phyloP scores from a whole-genome alignment of 352 stramenopile species.

The Globisporangium radiosum region DNA sequence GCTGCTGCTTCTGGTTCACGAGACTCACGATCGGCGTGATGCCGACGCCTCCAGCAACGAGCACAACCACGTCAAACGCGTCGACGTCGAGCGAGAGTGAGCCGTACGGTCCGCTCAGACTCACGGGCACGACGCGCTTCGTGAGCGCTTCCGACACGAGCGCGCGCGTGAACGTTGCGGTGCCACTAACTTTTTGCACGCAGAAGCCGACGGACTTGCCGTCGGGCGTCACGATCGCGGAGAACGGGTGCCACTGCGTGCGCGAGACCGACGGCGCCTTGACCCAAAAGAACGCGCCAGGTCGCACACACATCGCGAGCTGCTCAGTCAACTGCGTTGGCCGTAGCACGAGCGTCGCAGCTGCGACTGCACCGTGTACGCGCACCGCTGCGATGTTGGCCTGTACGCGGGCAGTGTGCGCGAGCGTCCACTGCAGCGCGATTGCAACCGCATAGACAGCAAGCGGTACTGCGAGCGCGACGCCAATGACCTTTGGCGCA shows the following conservation, averaged over 20 bases:
- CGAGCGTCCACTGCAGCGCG: constrained; percentile 39
- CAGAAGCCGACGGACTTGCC: constrained; percentile 78
- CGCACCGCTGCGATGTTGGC: constrained; percentile 18
- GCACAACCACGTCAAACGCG: constrained; percentile 54
- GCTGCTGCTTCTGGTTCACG: constrained; percentile 60
- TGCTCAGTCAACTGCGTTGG: constrained; percentile 46
- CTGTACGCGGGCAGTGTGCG: constrained; percentile 7
- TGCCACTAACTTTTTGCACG: constrained; percentile 45
- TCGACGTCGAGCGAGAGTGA: constrained; percentile 57
- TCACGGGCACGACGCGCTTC: constrained; percentile 37
- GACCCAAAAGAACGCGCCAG: constrained; percentile 76
- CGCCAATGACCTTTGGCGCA: constrained; percentile 39
- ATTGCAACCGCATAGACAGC: constrained; percentile 52
- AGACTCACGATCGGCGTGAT: constrained; percentile 74
- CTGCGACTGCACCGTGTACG: constrained; percentile 27
- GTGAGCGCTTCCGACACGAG: constrained; percentile 37
- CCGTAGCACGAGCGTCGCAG: constrained; percentile 55
- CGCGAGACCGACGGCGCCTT: constrained; percentile 53
- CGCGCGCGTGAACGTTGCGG: constrained; percentile 39
- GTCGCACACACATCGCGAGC: constrained; percentile 46
- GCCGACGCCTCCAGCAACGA: constrained; percentile 66
- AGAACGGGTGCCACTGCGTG: constrained; percentile 79
- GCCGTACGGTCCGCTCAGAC: constrained; percentile 64
- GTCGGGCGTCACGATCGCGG: constrained; percentile 60
- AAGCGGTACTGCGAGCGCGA: constrained; percentile 55